phyloP scores from a whole-genome alignment of 768 basidiomycete species.

The Mrakia blollopis region DNA sequence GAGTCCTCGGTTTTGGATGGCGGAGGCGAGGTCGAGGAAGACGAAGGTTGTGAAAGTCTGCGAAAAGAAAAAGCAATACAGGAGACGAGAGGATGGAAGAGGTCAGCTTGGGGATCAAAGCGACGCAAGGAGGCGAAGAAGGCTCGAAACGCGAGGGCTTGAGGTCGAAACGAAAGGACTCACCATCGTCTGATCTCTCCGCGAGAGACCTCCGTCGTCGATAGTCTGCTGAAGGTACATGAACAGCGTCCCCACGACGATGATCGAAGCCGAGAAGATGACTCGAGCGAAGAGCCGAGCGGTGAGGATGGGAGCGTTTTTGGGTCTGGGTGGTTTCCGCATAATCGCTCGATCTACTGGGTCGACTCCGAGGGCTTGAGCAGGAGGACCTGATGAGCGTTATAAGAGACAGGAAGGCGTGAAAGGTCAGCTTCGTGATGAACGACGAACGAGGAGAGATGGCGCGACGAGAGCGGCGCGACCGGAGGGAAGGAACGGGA shows the following conservation, averaged over 20 bases:
- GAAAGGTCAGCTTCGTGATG: neutral
- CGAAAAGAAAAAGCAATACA: neutral
- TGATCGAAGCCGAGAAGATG: constrained; percentile 86
- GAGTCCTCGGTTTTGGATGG: constrained; percentile 87
- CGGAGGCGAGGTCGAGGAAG: constrained; percentile 92
- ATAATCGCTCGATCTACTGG: constrained; percentile 91
- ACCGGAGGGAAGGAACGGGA: no score
- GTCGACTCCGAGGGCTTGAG: constrained; percentile 93
- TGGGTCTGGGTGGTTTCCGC: constrained; percentile 84
- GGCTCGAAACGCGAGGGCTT: no score
- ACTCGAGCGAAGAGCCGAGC: constrained; percentile 68
- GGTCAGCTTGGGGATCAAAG: no score
- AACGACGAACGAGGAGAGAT: no score
- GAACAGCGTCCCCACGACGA: constrained; percentile 81
- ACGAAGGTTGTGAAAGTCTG: constrained; percentile 97
- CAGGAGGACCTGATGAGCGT: constrained; percentile 66
- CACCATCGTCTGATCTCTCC: constrained; percentile 94
- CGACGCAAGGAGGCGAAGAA: no score
- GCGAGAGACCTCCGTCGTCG: constrained; percentile 74
- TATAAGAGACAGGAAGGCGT: neutral
- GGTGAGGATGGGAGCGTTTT: constrained; percentile 84
- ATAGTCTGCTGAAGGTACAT: constrained; percentile 71
- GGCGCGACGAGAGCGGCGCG: no score
- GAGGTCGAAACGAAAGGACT: constrained; percentile 41
- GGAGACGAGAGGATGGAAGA: neutral